phyloP scores from a whole-genome alignment of 2,329 filamentous ascomycete genomes.

The Exophiala sp. region DNA sequence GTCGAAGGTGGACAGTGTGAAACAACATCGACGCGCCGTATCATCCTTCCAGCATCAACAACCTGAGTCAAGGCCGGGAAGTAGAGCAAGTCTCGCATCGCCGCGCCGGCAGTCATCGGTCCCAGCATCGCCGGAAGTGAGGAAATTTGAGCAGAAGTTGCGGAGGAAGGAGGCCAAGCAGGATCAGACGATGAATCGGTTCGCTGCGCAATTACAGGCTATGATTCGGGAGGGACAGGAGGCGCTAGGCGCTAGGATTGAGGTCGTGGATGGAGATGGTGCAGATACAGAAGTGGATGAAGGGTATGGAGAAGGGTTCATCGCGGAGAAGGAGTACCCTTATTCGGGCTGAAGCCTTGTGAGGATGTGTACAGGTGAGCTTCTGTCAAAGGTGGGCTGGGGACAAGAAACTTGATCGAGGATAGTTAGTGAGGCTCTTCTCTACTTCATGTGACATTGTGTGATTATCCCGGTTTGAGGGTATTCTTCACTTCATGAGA shows the following conservation, averaged over 20 bases:
- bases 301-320: constrained; percentile 4
- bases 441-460: no score
- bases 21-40: background rate
- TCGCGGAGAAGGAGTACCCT: no score
- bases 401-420: no score
- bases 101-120: constrained; percentile 15
- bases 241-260: constrained; percentile 71
- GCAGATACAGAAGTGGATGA: constrained; percentile 26
- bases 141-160: constrained; percentile 67
- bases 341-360: background rate
- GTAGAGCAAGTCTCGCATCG: constrained; percentile 16
- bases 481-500: no score
- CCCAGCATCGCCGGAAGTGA: constrained; percentile 55
- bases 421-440: no score
- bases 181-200: constrained; percentile 72
- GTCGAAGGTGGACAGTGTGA: background rate
- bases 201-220: constrained; percentile 74
- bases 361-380: background rate
- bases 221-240: constrained; percentile 89
- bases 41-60: background rate
- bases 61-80: constrained; percentile 6
- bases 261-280: constrained; percentile 37
- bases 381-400: no score
- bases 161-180: constrained; percentile 71
- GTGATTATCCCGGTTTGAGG: no score